Evolutionary conservation across 371 early-diverging fungal genomes (phyloP).

Genomic region (Apophysomyces trapeziformis): DNA sequence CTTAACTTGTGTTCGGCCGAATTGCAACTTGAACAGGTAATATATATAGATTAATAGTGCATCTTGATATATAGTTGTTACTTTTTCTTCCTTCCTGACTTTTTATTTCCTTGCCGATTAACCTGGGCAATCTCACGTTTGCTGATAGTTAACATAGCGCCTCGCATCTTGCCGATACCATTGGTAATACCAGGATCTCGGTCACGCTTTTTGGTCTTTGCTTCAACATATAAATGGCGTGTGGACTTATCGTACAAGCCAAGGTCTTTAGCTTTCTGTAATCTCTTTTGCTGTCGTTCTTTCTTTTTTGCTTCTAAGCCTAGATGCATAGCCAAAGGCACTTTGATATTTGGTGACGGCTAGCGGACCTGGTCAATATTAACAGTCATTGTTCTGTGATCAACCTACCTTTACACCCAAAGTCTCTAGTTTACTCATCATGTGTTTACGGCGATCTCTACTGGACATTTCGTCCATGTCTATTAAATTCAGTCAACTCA

Average conservation of each 20-base stretch:
- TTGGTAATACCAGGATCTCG: conserved; percentile 51
- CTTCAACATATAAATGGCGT: conserved; percentile 46
- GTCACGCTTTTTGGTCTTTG: conserved; percentile 36
- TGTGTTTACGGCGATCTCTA: conserved; percentile 47
- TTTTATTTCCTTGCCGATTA: conserved; percentile 36
- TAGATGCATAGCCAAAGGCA: conserved; percentile 36
- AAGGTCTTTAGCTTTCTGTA: conserved; percentile 52
- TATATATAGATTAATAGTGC: too few relatives aligned
- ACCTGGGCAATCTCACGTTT: conserved; percentile 37
- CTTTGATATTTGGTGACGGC: conserved; percentile 7
- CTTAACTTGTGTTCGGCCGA: too few relatives aligned
- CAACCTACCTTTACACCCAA: conserved; percentile 45
- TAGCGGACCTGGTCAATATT: background rate
- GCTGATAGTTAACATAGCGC: conserved; percentile 40
- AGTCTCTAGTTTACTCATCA: conserved; percentile 44
- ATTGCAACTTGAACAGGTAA: too few relatives aligned
- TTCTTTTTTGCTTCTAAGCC: conserved; percentile 37
- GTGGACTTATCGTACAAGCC: conserved; percentile 52
- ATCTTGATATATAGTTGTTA: background rate
- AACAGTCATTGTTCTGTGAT: background rate
- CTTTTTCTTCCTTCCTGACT: conserved; percentile 17
- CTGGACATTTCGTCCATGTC: conserved; percentile 54
- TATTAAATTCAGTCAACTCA: conserved; percentile 1
- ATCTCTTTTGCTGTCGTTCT: conserved; percentile 34
- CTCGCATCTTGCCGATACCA: conserved; percentile 51